phyloP scores from a whole-genome alignment of 192 early-diverging fungal genomes.

The Chytriomyces sp. region DNA sequence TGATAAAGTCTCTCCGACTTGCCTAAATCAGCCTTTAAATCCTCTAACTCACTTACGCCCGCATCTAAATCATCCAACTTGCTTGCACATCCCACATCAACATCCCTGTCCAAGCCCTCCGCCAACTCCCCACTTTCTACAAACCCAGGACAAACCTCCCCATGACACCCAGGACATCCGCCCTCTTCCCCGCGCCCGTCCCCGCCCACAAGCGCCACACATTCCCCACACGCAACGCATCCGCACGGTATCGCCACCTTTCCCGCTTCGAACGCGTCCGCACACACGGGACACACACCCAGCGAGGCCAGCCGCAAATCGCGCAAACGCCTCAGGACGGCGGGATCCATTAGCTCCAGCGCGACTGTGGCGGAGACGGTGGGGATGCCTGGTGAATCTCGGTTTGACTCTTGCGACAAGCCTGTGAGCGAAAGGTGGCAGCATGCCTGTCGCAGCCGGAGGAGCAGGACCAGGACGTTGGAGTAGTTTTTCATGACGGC shows the following conservation, averaged over 20 bases:
- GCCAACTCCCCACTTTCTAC: too few species aligned
- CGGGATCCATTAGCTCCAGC: conserved; percentile 1
- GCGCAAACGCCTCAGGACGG: conserved; percentile 26
- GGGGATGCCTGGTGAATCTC: conserved; percentile 4
- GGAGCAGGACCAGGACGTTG: conserved; percentile 48
- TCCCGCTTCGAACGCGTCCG: conserved; percentile 35
- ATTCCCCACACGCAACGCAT: too few species aligned
- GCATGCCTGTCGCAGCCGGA: conserved; percentile 48
- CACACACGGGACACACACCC: conserved; percentile 47
- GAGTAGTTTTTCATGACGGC: conserved; percentile 55
- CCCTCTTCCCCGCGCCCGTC: too few species aligned
- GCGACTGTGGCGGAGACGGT: not conserved
- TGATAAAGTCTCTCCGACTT: too few species aligned
- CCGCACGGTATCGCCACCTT: conserved; percentile 20
- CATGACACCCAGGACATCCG: too few species aligned
- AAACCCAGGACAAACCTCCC: too few species aligned
- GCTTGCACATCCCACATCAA: too few species aligned
- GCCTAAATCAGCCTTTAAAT: too few species aligned
- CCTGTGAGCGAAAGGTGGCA: conserved; percentile 41
- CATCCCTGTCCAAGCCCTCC: too few species aligned
- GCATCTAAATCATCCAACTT: too few species aligned
- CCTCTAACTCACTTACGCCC: too few species aligned
- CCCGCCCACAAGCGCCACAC: too few species aligned
- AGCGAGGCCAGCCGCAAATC: conserved; percentile 16
- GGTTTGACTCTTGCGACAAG: conserved; percentile 12